Base-by-base conservation (phyloP, 2,329 filamentous ascomycete species). In the Apiospora pterosperma region DNA sequence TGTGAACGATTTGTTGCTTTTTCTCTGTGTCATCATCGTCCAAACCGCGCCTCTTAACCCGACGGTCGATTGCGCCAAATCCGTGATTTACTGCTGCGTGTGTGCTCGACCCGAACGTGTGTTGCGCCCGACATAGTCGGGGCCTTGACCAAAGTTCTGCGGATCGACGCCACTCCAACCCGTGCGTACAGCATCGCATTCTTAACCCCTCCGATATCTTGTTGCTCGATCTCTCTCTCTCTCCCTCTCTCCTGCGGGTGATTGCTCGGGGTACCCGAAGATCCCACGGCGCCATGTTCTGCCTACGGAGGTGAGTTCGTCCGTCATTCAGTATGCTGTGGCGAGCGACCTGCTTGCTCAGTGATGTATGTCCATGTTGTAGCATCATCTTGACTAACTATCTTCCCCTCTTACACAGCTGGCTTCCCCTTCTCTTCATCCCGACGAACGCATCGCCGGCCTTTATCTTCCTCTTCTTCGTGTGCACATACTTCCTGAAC, bases 401-500 rank as follows among this genome's bases (percentile, higher is more conserved):
- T 7, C 25, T 39, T 59, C 66, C 16, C 16, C 48, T n/a, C 38
- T 10, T 31, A 16, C 42, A 7, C 72, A 95, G 92, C 79, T 95
- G 92, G 90, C 86, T 96, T 62, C 92, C 92, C 36, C 88, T 96
- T 71, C 91, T 96, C 76, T 94, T 96, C 79, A 93, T 96, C 71
- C 92, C 92, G 62, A 92, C 92, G 66, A 93, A 94, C 77, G 91
- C 92, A 71, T 93, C 91, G 65, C 92, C 92, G 31, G 86, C 92
- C 73, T 94, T 95, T 81, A 92, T 96, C 76, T 88, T 95, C 80
- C 87, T 93, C 79, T 93, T 96, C 84, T 90, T 99, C 81, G 85
- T 93, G 69, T 93, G 94, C 78, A 97, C 94, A 69, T 98, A 97
- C 84, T 92, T 97, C 80, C 89, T 99, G 73, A 97, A 97, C 81